Evolutionary conservation across 148 eudicot genomes (phyloP).

Genomic region (Amaranthus palmeri): DNA sequence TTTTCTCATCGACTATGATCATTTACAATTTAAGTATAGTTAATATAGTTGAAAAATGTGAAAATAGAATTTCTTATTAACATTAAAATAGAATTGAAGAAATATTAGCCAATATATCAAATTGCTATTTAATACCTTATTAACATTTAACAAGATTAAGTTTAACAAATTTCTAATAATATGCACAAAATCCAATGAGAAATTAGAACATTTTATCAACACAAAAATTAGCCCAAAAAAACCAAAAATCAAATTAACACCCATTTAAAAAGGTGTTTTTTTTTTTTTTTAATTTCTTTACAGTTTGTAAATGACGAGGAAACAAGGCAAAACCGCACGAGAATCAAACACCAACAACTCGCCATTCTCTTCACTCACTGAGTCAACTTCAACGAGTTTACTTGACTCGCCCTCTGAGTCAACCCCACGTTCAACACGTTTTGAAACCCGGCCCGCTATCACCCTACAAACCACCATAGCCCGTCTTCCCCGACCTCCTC

Average conservation of each 20-base stretch:
- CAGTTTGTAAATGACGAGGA: constrained; percentile 79
- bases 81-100: not conserved
- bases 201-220: constrained; percentile 20
- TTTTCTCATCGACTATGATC: too few relatives aligned
- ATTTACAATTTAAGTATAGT: too few relatives aligned
- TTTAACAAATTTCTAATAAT: constrained; percentile 9
- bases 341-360: constrained; percentile 84
- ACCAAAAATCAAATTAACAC: not conserved
- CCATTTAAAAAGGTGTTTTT: not conserved
- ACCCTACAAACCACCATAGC: constrained; percentile 91
- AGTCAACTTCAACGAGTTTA: constrained; percentile 52
- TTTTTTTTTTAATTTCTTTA: constrained; percentile 30
- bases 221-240: constrained; percentile 25
- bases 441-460: constrained; percentile 74
- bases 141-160: constrained; percentile 6
- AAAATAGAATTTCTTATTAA: too few relatives aligned
- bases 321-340: constrained; percentile 91
- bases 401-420: constrained; percentile 37
- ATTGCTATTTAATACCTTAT: too few relatives aligned
- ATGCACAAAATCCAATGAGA: constrained; percentile 10
- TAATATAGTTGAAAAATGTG: too few relatives aligned
- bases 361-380: constrained; percentile 60
- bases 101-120: not conserved
- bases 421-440: constrained; percentile 16
- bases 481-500: constrained; percentile 66